Evolutionary conservation across 805 yeast genomes (phyloP).

Genomic region (Saccharomycopsis synnaedendra): DNA sequence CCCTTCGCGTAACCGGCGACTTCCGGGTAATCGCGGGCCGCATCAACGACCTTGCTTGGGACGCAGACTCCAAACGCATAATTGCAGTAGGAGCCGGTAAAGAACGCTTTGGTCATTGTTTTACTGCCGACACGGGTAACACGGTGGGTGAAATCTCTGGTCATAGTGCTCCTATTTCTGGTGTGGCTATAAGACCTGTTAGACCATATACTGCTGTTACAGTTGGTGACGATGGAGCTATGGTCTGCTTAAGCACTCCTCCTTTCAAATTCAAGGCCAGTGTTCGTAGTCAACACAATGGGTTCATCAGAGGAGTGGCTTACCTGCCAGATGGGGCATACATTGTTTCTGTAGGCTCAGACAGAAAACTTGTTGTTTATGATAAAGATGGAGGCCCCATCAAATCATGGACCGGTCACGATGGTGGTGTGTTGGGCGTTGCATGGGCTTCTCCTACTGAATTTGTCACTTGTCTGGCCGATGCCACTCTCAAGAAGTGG

Average conservation of each 20-base stretch:
- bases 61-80: conserved; percentile 71
- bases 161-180: conserved; percentile 73
- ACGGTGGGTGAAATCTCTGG: conserved; percentile 96
- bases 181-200: conserved; percentile 71
- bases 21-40: conserved; percentile 71
- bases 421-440: conserved; percentile 73
- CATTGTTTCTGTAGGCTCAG: conserved; percentile 77
- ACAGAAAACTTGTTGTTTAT: conserved; percentile 63
- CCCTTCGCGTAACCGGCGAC: conserved; percentile 61
- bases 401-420: conserved; percentile 42
- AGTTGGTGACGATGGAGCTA: conserved; percentile 77
- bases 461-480: conserved; percentile 81
- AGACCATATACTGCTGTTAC: conserved; percentile 93
- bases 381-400: conserved; percentile 74
- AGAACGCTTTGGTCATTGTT: conserved; percentile 85
- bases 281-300: conserved; percentile 62
- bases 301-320: conserved; percentile 69
- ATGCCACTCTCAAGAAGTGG: conserved; percentile 62
- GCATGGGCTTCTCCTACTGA: conserved; percentile 50
- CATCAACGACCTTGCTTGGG: conserved; percentile 83
- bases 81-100: conserved; percentile 95
- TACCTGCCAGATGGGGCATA: conserved; percentile 73
- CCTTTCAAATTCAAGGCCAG: conserved; percentile 81
- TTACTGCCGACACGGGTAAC: conserved; percentile 90
- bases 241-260: conserved; percentile 84